Evolutionary conservation across 495 filamentous ascomycete species (phyloP), one percentile per base, ranked within the genome.

Genomic region (Neurospora terricola): DNA sequence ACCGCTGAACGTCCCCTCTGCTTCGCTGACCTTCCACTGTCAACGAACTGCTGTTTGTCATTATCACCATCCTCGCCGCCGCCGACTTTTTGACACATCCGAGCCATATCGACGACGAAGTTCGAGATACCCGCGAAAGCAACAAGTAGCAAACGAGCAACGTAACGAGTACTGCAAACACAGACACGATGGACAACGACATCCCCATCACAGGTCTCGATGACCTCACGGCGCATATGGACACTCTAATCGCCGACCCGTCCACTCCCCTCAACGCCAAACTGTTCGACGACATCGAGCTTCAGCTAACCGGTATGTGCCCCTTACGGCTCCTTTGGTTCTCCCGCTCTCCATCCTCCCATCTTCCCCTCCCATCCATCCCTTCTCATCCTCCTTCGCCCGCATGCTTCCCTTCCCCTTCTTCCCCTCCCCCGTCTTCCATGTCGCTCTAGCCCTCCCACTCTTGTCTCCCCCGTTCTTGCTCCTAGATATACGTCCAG

Each of bases 231-330:
- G 79, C 75, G 27, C 87, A 88, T 75, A 77, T 88, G 27, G 83
- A 85, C 68, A 76, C 84, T 18, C 79, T 88, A n/a, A 71, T 83
- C 59, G 72, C 72, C 38, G 81, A 84, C 74, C 78, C 85, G 10
- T 74, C 71, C 5, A 71, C 82, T 5, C 72, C 78, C 0, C 78
- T 86, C 34, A 81, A 82, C 74, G 75, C 74, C 14, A 86, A 86
- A 75, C 77, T 88, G 4, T 86, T 88, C 54, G 86, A 88, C 72
- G 81, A 87, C 74, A 82, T 88, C 38, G 84, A 86, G 72, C 81
- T 88, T 0, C 86, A 88, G 73, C 81, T 88, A 21, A 87, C 82
- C 70, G 84, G 85, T 82, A 43, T 1, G 42, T n/a, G 6, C 40
- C 12, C 38, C 38, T 12, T 30, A 30, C 27, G 27, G 27, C 27